Evolutionary conservation across 345 rosid genomes (phyloP), one percentile per base, ranked within the genome.

Genomic region (Salix udensis): DNA sequence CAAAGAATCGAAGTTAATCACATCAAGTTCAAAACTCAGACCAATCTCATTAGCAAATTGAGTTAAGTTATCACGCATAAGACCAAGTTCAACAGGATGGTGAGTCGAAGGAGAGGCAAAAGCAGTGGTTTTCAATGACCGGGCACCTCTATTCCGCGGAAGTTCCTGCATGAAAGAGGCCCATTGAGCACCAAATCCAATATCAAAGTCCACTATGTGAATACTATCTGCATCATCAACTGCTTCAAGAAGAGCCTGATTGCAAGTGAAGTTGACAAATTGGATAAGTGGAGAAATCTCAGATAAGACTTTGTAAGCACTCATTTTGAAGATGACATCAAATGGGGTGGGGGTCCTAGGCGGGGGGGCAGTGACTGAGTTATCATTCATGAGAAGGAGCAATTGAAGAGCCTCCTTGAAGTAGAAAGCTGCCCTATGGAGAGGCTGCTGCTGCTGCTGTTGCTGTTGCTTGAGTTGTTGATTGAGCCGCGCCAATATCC

Each of bases 401-500:
- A 84, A 76, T 79, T 86, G 91, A 69, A 88, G 82, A 53, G 91
- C 91, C 86, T 88, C 91, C 82, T 80, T 88, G 85, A 88, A 88
- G 84, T 86, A 84, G 87, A 82, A 88, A 84, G 85, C 87, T 73
- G 87, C 89, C 82, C 91, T 84, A 13, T 83, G 81, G 50, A 80
- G 76, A 76, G 91, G 91, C 89, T 34, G 37, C 37, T 34, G 37
- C 37, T 34, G 37, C 0, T 34, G 37, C 37, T 34, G 37, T 0
- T 34, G 36, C 36, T 34, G 36, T 1, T 34, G 37, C 6, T 34
- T 34, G 91, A 96, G 98, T 91, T 91, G 97, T 84, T 96, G 99
- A 96, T 96, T 96, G 98, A 96, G 99, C 98, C 99, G 99, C 98
- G 99, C 99, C 99, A 96, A 96, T 96, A 96, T 96, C 98, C 89